Percentiles rank a stretch among this genome's conserved stretches.
Evolutionary conservation across 176 grass and related monocot species (phyloP).

Genomic region (Sorghum bicolor): DNA sequence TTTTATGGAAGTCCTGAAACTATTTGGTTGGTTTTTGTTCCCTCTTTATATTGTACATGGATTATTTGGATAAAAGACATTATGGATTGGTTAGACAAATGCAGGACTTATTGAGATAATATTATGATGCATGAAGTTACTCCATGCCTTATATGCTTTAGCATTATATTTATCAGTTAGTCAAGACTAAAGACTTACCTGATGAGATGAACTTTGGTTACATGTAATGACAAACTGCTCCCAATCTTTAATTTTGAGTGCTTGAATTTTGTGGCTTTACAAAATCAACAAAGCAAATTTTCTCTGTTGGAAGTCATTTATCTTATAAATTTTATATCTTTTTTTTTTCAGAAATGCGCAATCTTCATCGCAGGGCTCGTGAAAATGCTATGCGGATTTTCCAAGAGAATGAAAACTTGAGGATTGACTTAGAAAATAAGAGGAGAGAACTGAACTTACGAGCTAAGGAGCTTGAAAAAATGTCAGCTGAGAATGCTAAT

Average conservation of each 20-base stretch:
- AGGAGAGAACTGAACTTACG: constrained; percentile 57
- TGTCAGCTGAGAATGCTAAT: constrained; percentile 57
- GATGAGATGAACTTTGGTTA: not conserved
- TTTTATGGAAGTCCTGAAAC: constrained; percentile 5
- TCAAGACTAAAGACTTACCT: not conserved
- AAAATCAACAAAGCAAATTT: constrained; percentile 5
- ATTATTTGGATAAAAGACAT: not conserved
- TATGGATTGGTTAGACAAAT: not conserved
- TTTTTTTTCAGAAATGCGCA: constrained; percentile 60
- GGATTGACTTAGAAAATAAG: constrained; percentile 68
- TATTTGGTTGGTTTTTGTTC: not conserved
- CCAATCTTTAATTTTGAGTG: not conserved
- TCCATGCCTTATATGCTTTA: not conserved
- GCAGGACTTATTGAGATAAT: not conserved
- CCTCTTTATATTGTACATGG: constrained; percentile 2
- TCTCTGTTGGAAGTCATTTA: not conserved
- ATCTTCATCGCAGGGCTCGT: constrained; percentile 53
- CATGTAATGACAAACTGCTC: not conserved
- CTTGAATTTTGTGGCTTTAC: not conserved
- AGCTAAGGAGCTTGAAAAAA: constrained; percentile 59
- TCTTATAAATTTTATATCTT: constrained; percentile 22
- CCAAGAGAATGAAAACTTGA: constrained; percentile 78
- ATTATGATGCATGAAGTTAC: not conserved
- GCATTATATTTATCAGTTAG: not conserved
- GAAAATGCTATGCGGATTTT: constrained; percentile 61